Evolutionary conservation across 2,329 filamentous ascomycete genomes (phyloP), one percentile per base, ranked within the genome.

Genomic region (Fusarium aywerte): DNA sequence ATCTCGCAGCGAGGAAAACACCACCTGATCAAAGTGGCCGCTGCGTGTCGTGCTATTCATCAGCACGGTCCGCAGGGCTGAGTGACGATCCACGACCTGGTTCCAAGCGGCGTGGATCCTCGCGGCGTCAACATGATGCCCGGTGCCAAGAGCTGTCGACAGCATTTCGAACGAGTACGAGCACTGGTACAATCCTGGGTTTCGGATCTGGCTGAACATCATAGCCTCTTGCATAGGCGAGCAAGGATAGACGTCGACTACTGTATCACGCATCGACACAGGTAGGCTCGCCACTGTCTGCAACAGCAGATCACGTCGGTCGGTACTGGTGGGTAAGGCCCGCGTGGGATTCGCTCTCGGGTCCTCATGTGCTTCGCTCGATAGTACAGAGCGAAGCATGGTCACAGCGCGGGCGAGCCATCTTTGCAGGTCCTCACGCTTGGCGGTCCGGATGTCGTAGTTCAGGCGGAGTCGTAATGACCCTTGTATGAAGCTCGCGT

Each of bases 111-210:
- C 45, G 45, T 49, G 45, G 21, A 49, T 49, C 23, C 45, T 38
- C 45, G 45, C 33, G 33, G 32, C 45, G 45, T 49, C 45, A 49
- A 49, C 45, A 49, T 49, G 45, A 49, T 49, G 45, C 45, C 45
- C 45, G n/a, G 45, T 49, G 32, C 45, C 45, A 49, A 49, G 45
- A 49, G 33, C 45, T 49, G 45, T 49, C 45, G 45, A 38, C 23
- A 49, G 45, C 45, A 49, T 49, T 49, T 49, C 45, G 45, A 49
- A 49, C 32, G 45, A 49, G 45, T 49, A 49, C 45, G 33, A 49
- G 33, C 45, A 49, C 33, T 15, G 25, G 32, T 49, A 49, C 45
- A 49, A 38, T 49, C 32, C 45, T 49, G 45, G 45, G 45, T 49
- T 29, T 49, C 45, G 45, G 45, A 49, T 49, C 33, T 49, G 45